Conservation (phyloP, 768 basidiomycete species). For the Russula sp. region DNA sequence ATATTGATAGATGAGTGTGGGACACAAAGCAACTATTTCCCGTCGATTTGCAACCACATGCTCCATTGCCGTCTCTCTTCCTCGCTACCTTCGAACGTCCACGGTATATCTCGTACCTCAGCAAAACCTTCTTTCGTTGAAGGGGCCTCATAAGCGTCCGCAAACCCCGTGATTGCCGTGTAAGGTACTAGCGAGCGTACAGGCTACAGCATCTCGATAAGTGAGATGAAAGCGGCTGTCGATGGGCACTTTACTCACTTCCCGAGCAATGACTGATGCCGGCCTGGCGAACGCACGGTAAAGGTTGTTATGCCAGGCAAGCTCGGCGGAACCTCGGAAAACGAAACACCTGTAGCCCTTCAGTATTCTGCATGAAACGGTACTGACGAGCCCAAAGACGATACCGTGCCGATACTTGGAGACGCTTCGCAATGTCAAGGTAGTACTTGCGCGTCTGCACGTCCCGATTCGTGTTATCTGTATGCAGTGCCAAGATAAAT, state of each 20-base stretch:
- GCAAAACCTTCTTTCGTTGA: constrained; percentile 61
- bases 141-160: constrained; percentile 63
- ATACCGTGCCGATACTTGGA: constrained; percentile 52
- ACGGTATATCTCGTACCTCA: constrained; percentile 73
- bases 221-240: constrained; percentile 1
- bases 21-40: constrained; percentile 38
- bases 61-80: constrained; percentile 69
- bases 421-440: constrained; percentile 55
- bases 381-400: not conserved
- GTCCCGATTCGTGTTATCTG: constrained; percentile 93
- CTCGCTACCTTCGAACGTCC: constrained; percentile 70
- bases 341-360: constrained; percentile 54
- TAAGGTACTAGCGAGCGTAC: constrained; percentile 53
- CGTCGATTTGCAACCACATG: constrained; percentile 81
- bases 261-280: constrained; percentile 35
- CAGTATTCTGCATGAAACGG: not conserved
- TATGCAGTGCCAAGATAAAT: not conserved
- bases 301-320: constrained; percentile 91
- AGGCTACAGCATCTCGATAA: constrained; percentile 32
- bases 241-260: constrained; percentile 32
- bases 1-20: not conserved
- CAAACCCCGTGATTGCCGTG: constrained; percentile 52
- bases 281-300: constrained; percentile 71
- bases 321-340: constrained; percentile 69
- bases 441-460: constrained; percentile 62